Conservation (phyloP, 352 stramenopile species). For the Globisporangium uncinulatum region DNA sequence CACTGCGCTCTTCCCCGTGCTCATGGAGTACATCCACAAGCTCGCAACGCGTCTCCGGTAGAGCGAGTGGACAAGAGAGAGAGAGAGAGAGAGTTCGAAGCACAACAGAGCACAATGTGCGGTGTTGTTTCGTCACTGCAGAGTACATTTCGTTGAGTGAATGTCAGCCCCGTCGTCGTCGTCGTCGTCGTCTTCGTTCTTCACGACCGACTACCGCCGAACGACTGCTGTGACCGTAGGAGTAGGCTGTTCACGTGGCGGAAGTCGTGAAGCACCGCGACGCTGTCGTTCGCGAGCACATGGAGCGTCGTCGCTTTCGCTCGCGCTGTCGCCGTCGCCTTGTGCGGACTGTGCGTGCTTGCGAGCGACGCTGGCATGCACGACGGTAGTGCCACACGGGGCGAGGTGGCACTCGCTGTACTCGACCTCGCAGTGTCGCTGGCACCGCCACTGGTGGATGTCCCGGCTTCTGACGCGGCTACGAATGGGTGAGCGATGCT, state of each 20-base stretch:
- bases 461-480: neutral
- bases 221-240: slow-evolving; percentile 29
- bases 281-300: slow-evolving; percentile 11
- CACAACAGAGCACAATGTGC: neutral
- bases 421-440: neutral
- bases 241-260: slow-evolving; percentile 33
- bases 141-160: no score
- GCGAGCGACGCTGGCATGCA: slow-evolving; percentile 8
- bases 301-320: slow-evolving; percentile 4
- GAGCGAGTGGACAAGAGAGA: neutral
- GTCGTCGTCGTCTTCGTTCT: no score
- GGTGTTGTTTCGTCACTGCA: neutral
- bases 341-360: neutral
- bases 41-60: slow-evolving; percentile 64
- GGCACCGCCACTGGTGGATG: neutral
- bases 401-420: neutral
- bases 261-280: slow-evolving; percentile 47
- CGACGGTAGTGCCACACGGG: slow-evolving; percentile 18
- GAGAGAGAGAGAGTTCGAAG: neutral
- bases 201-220: slow-evolving; percentile 4
- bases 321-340: neutral
- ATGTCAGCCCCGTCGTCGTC: no score
- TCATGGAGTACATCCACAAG: slow-evolving; percentile 89
- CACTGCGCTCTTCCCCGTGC: slow-evolving; percentile 84
- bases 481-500: slow-evolving; percentile 14